Evolutionary conservation across 2,329 filamentous ascomycete genomes (phyloP).

Genomic region (Rhynchosporium graminicola): DNA sequence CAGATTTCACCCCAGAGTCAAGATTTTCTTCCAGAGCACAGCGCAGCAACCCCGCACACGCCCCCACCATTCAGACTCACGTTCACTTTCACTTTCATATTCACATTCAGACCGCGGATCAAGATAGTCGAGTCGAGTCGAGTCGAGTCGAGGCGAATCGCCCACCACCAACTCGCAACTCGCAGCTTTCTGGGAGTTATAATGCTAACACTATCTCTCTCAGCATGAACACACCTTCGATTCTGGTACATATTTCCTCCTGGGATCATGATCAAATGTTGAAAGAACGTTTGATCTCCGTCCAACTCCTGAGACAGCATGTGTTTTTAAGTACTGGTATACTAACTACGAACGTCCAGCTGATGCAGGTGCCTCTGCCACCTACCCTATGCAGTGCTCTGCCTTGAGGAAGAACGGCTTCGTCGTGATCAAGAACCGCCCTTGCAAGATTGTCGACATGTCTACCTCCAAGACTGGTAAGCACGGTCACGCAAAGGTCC

Average conservation of each 20-base stretch:
- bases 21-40: slow-evolving; percentile 19
- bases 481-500: slow-evolving; percentile 99
- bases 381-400: slow-evolving; percentile 99
- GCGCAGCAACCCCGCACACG: slow-evolving; percentile 13
- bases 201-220: slow-evolving; percentile 19
- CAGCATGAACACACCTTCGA: slow-evolving; percentile 70
- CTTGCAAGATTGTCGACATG: slow-evolving; percentile 99
- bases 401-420: slow-evolving; percentile 98
- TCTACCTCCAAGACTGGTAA: slow-evolving; percentile 99
- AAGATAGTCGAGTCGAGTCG: not conserved
- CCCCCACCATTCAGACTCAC: slow-evolving; percentile 12
- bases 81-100: too few relatives aligned
- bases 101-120: slow-evolving; percentile 4
- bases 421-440: slow-evolving; percentile 97
- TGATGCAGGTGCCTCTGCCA: slow-evolving; percentile 92
- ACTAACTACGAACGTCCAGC: not conserved
- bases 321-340: too few relatives aligned
- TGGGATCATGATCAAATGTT: too few relatives aligned
- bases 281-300: too few relatives aligned
- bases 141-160: too few relatives aligned
- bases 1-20: not conserved
- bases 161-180: not conserved
- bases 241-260: slow-evolving; percentile 42
- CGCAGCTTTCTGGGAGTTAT: not conserved
- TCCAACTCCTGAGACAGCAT: too few relatives aligned